A percentile compares a stretch with the other conserved stretches of the same genome.
Conservation (phyloP, 2,329 filamentous ascomycete species). For the Ophiocordyceps camponoti-leonardi region DNA sequence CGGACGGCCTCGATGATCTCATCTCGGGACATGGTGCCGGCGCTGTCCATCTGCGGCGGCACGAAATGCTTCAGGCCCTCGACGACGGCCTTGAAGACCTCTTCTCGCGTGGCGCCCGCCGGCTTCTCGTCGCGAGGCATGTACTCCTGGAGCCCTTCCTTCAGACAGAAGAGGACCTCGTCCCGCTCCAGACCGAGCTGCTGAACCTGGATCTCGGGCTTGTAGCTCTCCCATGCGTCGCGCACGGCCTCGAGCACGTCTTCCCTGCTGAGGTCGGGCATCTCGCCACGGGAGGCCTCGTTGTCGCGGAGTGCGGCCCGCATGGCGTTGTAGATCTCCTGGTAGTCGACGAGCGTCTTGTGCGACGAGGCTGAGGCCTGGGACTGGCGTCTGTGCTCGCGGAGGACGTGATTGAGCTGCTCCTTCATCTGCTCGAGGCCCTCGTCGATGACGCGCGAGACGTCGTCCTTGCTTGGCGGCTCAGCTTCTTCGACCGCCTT, state of each 20-base stretch:
- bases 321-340: slow-evolving; percentile 75
- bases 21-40: slow-evolving; percentile 55
- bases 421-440: slow-evolving; percentile 68
- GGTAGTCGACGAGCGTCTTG: slow-evolving; percentile 49
- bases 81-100: slow-evolving; percentile 73
- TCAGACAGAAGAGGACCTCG: slow-evolving; percentile 72
- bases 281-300: slow-evolving; percentile 22
- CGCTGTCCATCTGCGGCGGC: slow-evolving; percentile 54
- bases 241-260: slow-evolving; percentile 75
- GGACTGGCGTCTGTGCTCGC: slow-evolving; percentile 56
- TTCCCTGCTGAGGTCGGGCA: slow-evolving; percentile 46
- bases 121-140: slow-evolving; percentile 33
- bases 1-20: slow-evolving; percentile 72
- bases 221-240: slow-evolving; percentile 87
- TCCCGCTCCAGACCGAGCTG: slow-evolving; percentile 82
- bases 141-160: slow-evolving; percentile 71
- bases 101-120: slow-evolving; percentile 55
- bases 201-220: slow-evolving; percentile 80
- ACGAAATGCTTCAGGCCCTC: slow-evolving; percentile 69
- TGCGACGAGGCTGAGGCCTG: slow-evolving; percentile 44
- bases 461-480: slow-evolving; percentile 45
- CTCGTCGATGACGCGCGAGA: slow-evolving; percentile 62
- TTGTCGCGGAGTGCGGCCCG: slow-evolving; percentile 55
- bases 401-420: slow-evolving; percentile 65
- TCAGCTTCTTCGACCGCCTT: slow-evolving; percentile 28